Conservation (phyloP, 2,329 filamentous ascomycete genomes). For the Cyanodermella asteris region DNA sequence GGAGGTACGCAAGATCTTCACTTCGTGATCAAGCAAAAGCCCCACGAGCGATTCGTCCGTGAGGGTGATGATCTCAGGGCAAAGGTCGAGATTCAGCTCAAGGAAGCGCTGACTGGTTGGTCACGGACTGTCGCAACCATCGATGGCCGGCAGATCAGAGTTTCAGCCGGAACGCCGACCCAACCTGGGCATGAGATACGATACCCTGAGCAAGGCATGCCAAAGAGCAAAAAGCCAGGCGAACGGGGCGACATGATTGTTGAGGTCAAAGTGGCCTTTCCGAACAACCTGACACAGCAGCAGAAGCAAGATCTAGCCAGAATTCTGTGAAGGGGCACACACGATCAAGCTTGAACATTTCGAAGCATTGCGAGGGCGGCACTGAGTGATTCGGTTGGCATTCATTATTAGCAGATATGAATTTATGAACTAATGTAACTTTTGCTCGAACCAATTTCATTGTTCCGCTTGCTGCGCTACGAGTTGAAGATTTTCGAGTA, state of each 20-base stretch:
- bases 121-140: conserved; percentile 79
- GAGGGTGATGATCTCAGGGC: conserved; percentile 73
- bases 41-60: conserved; percentile 62
- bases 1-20: conserved; percentile 89
- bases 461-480: conserved; percentile 13
- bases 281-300: conserved; percentile 46
- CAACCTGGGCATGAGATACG: conserved; percentile 60
- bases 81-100: conserved; percentile 61
- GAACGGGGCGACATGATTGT: conserved; percentile 75
- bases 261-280: conserved; percentile 84
- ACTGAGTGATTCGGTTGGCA: too few species aligned
- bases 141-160: conserved; percentile 62
- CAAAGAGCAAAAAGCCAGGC: conserved; percentile 68
- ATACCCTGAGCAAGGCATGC: conserved; percentile 82
- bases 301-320: conserved; percentile 69
- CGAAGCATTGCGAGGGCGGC: too few species aligned
- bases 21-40: conserved; percentile 82
- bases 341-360: too few species aligned
- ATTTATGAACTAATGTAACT: too few species aligned
- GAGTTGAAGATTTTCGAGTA: conserved; percentile 49
- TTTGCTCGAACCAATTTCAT: not conserved
- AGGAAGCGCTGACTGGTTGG: conserved; percentile 91
- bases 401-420: too few species aligned
- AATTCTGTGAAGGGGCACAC: conserved; percentile 43
- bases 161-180: conserved; percentile 67